phyloP scores from a whole-genome alignment of 495 filamentous ascomycete genomes.

The Aspergillus ostianus region DNA sequence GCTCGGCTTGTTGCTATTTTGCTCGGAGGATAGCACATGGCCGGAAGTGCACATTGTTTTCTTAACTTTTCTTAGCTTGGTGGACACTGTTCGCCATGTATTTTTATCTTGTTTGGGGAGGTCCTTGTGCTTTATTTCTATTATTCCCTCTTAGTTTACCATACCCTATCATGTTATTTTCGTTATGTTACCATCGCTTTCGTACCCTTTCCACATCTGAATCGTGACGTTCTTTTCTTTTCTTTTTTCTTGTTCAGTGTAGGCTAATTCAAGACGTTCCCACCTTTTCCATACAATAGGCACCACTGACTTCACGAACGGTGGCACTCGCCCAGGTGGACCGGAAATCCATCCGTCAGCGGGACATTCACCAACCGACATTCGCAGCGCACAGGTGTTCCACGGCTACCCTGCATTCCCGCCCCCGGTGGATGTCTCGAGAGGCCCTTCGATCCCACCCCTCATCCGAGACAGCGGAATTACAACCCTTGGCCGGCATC shows the following conservation, averaged over 20 bases:
- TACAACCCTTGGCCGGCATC: slow-evolving; percentile 48
- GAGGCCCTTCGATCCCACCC: slow-evolving; percentile 66
- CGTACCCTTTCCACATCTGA: slow-evolving; percentile 19
- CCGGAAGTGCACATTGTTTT: not conserved
- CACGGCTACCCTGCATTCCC: slow-evolving; percentile 67
- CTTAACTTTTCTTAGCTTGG: slow-evolving; percentile 6
- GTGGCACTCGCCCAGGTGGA: slow-evolving; percentile 29
- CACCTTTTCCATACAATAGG: slow-evolving; percentile 34
- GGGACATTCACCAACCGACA: slow-evolving; percentile 43
- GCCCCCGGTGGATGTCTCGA: slow-evolving; percentile 42
- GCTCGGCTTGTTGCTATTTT: not conserved
- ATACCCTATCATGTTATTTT: slow-evolving; percentile 28
- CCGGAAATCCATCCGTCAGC: slow-evolving; percentile 22
- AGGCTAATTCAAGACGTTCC: slow-evolving; percentile 41
- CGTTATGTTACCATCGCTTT: slow-evolving; percentile 23
- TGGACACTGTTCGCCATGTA: slow-evolving; percentile 23
- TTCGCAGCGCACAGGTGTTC: slow-evolving; percentile 78
- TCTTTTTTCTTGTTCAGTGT: slow-evolving; percentile 29
- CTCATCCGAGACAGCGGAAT: slow-evolving; percentile 65
- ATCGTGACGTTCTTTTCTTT: slow-evolving; percentile 18
- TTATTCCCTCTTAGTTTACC: slow-evolving; percentile 21
- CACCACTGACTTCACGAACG: slow-evolving; percentile 36
- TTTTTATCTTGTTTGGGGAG: slow-evolving; percentile 20
- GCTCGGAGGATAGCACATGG: not conserved
- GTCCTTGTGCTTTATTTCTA: slow-evolving; percentile 18